phyloP scores from a whole-genome alignment of 768 basidiomycete genomes.

The Macrocybe gigantea region DNA sequence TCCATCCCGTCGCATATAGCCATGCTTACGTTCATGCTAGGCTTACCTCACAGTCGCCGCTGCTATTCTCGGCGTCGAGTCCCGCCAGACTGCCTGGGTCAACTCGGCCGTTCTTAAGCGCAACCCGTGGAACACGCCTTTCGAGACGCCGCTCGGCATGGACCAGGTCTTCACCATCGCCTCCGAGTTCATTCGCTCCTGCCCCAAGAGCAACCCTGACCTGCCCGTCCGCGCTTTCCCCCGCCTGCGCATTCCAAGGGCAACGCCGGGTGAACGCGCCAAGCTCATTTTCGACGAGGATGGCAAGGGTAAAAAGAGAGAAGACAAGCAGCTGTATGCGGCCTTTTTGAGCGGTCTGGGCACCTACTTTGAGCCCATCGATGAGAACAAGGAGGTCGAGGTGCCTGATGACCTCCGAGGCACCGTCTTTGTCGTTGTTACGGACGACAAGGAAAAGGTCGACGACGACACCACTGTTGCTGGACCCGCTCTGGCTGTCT shows the following conservation, averaged over 20 bases:
- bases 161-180: slow-evolving; percentile 32
- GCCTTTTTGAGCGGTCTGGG: slow-evolving; percentile 29
- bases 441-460: slow-evolving; percentile 19
- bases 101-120: slow-evolving; percentile 35
- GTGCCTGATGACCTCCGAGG: slow-evolving; percentile 20
- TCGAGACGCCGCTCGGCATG: slow-evolving; percentile 36
- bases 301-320: slow-evolving; percentile 5
- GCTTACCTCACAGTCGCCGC: slow-evolving; percentile 48
- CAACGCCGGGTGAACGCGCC: slow-evolving; percentile 23
- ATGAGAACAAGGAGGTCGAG: slow-evolving; percentile 8
- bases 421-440: slow-evolving; percentile 31
- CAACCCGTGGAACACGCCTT: slow-evolving; percentile 44
- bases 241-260: slow-evolving; percentile 23
- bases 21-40: too few relatives aligned
- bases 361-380: slow-evolving; percentile 23
- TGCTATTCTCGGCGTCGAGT: slow-evolving; percentile 52
- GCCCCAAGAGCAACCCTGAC: slow-evolving; percentile 48
- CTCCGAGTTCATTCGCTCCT: slow-evolving; percentile 42
- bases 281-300: slow-evolving; percentile 16
- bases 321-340: slow-evolving; percentile 19
- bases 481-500: slow-evolving; percentile 27
- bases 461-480: slow-evolving; percentile 34
- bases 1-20: too few relatives aligned
- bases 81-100: slow-evolving; percentile 55
- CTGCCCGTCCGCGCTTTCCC: slow-evolving; percentile 52